Evolutionary conservation across 148 eudicot genomes (phyloP).

Genomic region (Camellia sinensis): DNA sequence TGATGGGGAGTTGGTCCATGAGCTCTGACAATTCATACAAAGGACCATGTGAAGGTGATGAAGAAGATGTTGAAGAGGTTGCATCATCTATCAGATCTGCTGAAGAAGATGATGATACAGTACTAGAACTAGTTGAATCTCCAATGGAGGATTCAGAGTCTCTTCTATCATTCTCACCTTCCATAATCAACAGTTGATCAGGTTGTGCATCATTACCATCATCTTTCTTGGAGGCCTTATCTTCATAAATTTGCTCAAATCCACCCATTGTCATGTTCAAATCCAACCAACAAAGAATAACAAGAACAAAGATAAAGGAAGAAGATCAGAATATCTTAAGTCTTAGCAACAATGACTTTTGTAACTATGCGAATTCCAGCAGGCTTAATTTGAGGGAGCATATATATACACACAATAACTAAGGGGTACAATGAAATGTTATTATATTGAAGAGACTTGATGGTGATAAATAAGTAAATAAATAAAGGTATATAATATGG

Average conservation of each 20-base stretch:
- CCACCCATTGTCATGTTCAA: constrained; percentile 9
- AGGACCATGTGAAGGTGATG: constrained; percentile 54
- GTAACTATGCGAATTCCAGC: background rate
- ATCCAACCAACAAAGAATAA: constrained; percentile 1
- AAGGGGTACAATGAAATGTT: background rate
- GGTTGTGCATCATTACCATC: background rate
- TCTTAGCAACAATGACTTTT: no score
- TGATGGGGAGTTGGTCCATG: constrained; percentile 80
- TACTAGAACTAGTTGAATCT: constrained; percentile 24
- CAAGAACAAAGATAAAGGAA: constrained; percentile 4
- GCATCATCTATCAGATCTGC: constrained; percentile 66
- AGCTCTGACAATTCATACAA: constrained; percentile 66
- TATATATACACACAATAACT: background rate
- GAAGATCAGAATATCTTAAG: no score
- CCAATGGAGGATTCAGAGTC: constrained; percentile 14
- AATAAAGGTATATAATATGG: background rate
- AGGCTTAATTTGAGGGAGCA: constrained; percentile 8
- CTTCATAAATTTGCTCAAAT: constrained; percentile 1
- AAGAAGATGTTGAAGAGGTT: constrained; percentile 20
- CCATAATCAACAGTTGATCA: constrained; percentile 18
- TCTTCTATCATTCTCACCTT: constrained; percentile 6
- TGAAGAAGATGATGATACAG: constrained; percentile 26
- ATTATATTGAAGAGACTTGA: background rate
- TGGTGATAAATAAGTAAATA: no score
- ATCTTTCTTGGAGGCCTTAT: background rate